Percentiles rank a stretch among this genome's conserved stretches.
Conservation (phyloP, 202 grass and related monocot species). For the Miscanthus sacchariflorus region DNA sequence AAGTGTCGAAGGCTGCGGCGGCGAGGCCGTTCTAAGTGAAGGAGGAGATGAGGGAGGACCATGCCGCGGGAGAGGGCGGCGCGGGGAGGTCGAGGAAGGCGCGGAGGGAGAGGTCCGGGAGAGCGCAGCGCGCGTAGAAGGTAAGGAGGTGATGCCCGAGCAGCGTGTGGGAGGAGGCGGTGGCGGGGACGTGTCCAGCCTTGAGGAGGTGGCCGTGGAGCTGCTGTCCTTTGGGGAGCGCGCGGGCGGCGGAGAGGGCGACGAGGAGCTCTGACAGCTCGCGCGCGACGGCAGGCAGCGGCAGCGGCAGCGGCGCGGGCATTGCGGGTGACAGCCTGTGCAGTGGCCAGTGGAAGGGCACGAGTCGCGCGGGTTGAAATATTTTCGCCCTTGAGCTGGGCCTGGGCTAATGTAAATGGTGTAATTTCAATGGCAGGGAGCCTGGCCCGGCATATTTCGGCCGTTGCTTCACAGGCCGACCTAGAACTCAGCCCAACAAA, state of each 20-base stretch:
- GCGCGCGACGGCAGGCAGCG: constrained; percentile 41
- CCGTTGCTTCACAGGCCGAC: too few relatives aligned
- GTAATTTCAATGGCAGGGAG: not conserved
- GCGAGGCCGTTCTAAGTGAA: constrained; percentile 75
- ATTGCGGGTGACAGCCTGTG: constrained; percentile 13
- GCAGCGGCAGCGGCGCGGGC: constrained; percentile 13
- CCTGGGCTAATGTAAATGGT: not conserved
- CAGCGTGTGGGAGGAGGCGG: constrained; percentile 52
- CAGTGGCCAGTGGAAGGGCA: too few relatives aligned
- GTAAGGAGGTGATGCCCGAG: constrained; percentile 91
- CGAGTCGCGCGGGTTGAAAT: too few relatives aligned
- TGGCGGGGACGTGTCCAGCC: constrained; percentile 67
- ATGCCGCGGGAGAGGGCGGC: constrained; percentile 60
- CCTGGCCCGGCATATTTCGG: not conserved
- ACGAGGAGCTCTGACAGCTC: constrained; percentile 62
- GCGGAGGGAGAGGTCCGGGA: constrained; percentile 64
- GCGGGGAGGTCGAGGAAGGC: constrained; percentile 74
- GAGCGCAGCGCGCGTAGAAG: constrained; percentile 80
- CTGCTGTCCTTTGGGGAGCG: constrained; percentile 80
- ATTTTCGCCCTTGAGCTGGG: not conserved
- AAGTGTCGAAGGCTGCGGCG: constrained; percentile 52
- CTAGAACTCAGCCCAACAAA: not conserved
- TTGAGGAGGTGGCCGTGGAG: constrained; percentile 81
- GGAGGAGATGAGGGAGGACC: constrained; percentile 78
- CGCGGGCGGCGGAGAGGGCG: constrained; percentile 63